These are phyloP conservation scores for Phalaenopsis equestris DNA, from an alignment of 106 monocot genomes.

Conservation along the genomic window DNA sequence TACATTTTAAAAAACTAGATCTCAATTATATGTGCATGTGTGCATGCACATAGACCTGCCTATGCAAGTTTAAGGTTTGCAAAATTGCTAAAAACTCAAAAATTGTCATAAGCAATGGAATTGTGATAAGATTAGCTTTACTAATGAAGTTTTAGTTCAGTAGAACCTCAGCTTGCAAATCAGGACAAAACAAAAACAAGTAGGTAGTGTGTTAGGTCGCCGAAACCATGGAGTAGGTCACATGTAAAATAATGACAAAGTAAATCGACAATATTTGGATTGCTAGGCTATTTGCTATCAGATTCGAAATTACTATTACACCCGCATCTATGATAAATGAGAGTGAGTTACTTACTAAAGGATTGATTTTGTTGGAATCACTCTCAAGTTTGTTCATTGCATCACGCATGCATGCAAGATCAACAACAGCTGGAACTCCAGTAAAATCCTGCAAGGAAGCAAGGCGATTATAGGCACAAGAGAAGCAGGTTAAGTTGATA, in stretches of 20 bases:
- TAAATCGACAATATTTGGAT: background rate
- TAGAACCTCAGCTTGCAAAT: too few species aligned
- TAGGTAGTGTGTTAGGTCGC: too few species aligned
- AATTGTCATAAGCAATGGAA: too few species aligned
- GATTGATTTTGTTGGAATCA: slow-evolving; percentile 81
- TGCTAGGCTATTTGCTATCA: background rate
- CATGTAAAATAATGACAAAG: background rate
- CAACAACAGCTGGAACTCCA: slow-evolving; percentile 91
- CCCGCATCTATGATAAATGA: background rate
- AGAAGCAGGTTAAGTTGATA: background rate
- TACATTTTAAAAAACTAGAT: too few species aligned
- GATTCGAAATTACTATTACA: too few species aligned
- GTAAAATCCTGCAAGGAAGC: slow-evolving; percentile 61
- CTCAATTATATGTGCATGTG: too few species aligned
- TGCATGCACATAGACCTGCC: too few species aligned
- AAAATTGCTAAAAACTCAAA: too few species aligned
- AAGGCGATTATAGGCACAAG: background rate
- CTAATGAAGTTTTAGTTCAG: too few species aligned
- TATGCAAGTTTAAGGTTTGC: too few species aligned
- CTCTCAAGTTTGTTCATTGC: slow-evolving; percentile 81
- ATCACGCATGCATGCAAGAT: slow-evolving; percentile 89
- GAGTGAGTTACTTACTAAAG: slow-evolving; percentile 44
- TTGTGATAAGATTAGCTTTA: too few species aligned
- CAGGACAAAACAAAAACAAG: too few species aligned
- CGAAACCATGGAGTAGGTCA: background rate